These are phyloP conservation scores for Magnolia officinalis DNA, from an alignment of 164 flowering plant genomes.

Conservation along the genomic window DNA sequence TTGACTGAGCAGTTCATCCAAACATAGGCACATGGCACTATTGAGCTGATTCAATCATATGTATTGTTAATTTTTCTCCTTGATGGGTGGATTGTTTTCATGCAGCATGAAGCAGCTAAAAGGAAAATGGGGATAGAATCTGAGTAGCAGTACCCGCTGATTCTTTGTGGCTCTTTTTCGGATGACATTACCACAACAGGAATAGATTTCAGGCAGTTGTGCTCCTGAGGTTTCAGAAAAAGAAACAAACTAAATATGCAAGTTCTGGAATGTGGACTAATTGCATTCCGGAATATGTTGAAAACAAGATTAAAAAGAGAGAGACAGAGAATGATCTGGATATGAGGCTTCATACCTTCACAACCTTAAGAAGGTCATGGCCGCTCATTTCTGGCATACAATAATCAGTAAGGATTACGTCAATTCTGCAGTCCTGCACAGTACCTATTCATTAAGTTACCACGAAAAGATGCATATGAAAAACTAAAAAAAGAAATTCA, in stretches of 20 bases:
- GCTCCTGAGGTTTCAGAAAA: conserved; percentile 19
- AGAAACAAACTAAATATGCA: background rate
- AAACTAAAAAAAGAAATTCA: no score
- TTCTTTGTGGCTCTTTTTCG: conserved; percentile 25
- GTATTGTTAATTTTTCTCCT: no score
- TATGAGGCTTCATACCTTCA: conserved; percentile 17
- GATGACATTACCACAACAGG: conserved; percentile 35
- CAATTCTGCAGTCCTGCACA: conserved; percentile 22
- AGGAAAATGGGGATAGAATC: background rate
- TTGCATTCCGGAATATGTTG: background rate
- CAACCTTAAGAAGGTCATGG: conserved; percentile 24
- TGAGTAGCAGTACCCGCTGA: conserved; percentile 19
- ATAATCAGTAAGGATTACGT: conserved; percentile 30
- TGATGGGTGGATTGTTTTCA: no score
- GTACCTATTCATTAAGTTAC: no score
- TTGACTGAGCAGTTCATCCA: no score
- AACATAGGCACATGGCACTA: background rate
- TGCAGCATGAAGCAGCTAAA: no score
- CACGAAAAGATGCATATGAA: no score
- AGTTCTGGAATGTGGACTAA: background rate
- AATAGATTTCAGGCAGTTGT: conserved; percentile 21
- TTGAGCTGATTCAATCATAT: background rate
- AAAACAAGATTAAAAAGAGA: background rate
- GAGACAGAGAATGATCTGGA: background rate
- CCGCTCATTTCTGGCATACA: conserved; percentile 32